These are phyloP conservation scores for Aspergillus melleus DNA, from an alignment of 2,329 filamentous ascomycete genomes.

Conservation along the genomic window DNA sequence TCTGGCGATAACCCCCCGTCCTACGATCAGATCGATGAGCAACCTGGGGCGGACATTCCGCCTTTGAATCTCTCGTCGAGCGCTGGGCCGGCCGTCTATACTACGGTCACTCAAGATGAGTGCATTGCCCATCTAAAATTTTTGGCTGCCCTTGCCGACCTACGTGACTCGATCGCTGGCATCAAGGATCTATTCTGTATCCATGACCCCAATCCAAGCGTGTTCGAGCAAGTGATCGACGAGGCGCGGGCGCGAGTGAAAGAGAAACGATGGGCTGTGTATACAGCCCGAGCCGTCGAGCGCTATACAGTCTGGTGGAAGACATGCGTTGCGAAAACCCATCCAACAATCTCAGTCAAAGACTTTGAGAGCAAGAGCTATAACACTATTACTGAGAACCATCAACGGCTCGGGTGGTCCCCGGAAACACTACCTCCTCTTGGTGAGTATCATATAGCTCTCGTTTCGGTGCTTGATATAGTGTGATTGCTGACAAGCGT, in stretches of 20 bases:
- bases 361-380: constrained; percentile 33
- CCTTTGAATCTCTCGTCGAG: constrained; percentile 23
- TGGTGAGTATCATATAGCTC: constrained; percentile 45
- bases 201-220: constrained; percentile 47
- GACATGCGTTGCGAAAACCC: constrained; percentile 22
- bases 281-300: constrained; percentile 66
- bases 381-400: constrained; percentile 23
- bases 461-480: neutral
- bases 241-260: constrained; percentile 56
- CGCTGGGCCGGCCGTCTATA: constrained; percentile 10
- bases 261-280: constrained; percentile 74
- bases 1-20: constrained; percentile 24
- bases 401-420: constrained; percentile 37
- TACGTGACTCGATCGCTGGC: constrained; percentile 67
- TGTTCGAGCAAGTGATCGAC: constrained; percentile 34
- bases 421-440: constrained; percentile 56
- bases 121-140: constrained; percentile 75
- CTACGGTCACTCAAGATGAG: constrained; percentile 47
- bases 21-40: constrained; percentile 24
- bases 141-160: constrained; percentile 64
- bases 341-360: constrained; percentile 13
- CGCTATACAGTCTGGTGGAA: constrained; percentile 69
- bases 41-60: constrained; percentile 22
- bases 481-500: constrained; percentile 4
- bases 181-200: constrained; percentile 68